These are phyloP conservation scores for Triglochin maritima DNA, from an alignment of 106 monocot genomes.

Conservation along the genomic window DNA sequence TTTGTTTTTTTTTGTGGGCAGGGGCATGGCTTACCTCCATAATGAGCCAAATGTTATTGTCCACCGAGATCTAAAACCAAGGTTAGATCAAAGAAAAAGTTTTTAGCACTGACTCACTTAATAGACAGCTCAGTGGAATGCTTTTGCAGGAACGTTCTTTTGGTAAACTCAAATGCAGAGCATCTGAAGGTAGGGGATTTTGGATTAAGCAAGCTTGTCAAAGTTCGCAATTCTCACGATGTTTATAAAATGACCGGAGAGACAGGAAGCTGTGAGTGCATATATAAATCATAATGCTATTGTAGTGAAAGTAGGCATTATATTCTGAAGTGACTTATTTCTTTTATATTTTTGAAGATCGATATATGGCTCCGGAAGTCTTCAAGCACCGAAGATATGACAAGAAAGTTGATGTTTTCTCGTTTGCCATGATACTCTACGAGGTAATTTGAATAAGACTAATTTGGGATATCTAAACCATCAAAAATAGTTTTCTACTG, in stretches of 20 bases:
- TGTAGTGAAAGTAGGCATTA: background rate
- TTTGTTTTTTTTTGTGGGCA: constrained; percentile 4
- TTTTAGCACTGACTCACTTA: constrained; percentile 1
- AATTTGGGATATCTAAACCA: too few species aligned
- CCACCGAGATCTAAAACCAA: constrained; percentile 87
- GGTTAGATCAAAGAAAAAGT: constrained; percentile 22
- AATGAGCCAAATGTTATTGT: constrained; percentile 96
- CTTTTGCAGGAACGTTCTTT: constrained; percentile 69
- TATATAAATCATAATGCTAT: background rate
- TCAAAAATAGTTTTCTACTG: background rate
- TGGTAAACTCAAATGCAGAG: constrained; percentile 81
- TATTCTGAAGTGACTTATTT: constrained; percentile 5
- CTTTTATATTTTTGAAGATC: constrained; percentile 24
- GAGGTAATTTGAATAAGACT: constrained; percentile 45
- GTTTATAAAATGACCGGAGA: constrained; percentile 96
- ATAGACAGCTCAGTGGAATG: background rate
- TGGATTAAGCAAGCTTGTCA: constrained; percentile 87
- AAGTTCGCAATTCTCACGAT: constrained; percentile 69
- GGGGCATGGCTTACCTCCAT: constrained; percentile 96
- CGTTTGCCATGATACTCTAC: constrained; percentile 94
- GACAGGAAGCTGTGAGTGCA: constrained; percentile 88
- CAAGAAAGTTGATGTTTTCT: constrained; percentile 96
- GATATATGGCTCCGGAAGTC: constrained; percentile 97
- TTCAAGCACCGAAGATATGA: constrained; percentile 94
- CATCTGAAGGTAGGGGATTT: constrained; percentile 94